These are phyloP conservation scores for Monosporozyma servazzii DNA, from an alignment of 805 yeast species.

Conservation along the genomic window DNA sequence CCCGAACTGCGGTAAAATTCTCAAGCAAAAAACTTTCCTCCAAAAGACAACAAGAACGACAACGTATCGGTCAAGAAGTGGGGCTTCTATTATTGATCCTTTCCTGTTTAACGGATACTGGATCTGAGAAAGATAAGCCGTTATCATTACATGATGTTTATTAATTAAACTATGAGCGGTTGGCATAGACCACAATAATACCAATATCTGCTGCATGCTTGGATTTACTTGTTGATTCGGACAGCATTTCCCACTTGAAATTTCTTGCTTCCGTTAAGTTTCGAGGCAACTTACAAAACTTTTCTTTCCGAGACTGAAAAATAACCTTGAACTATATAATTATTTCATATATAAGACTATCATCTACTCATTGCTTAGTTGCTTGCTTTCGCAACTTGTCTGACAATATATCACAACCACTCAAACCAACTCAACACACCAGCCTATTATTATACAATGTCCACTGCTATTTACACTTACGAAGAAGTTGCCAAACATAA, in stretches of 20 bases:
- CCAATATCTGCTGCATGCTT: no score
- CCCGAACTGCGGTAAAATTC: background rate
- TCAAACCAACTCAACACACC: background rate
- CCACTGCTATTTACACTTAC: conserved; percentile 42
- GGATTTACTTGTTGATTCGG: no score
- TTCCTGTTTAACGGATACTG: background rate
- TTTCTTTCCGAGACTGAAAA: background rate
- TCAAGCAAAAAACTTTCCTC: no score
- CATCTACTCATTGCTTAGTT: background rate
- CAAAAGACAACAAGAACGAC: background rate
- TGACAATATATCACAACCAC: no score
- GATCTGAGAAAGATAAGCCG: background rate
- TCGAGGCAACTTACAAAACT: background rate
- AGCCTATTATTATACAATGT: background rate
- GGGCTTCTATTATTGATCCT: background rate
- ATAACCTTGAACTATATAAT: background rate
- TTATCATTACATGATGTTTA: background rate
- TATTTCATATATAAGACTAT: background rate
- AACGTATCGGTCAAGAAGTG: background rate
- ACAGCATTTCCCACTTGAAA: background rate
- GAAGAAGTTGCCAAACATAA: conserved; percentile 69
- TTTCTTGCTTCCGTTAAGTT: background rate
- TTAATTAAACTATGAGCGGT: no score
- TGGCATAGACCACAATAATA: no score
- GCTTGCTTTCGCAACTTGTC: no score